A percentile compares a stretch with the other conserved stretches of the same genome.
Evolutionary conservation across 306 rosid genomes (phyloP).

Genomic region (Quercus suber): DNA sequence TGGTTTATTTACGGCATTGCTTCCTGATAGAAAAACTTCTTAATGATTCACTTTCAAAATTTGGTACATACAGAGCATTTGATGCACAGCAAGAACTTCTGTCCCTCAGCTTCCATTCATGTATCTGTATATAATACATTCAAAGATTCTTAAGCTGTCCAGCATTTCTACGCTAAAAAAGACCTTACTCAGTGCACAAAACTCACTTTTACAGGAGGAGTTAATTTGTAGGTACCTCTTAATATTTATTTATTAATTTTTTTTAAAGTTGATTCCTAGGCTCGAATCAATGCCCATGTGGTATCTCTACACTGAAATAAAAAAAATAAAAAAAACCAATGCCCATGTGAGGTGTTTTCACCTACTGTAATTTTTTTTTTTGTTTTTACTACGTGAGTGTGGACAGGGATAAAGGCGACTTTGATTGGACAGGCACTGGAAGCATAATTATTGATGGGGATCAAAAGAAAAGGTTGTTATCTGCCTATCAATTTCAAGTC

Average conservation of each 20-base stretch:
- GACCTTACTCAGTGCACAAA: too few relatives aligned
- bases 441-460: conserved; percentile 34
- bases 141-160: conserved; percentile 2
- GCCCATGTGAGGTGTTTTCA: conserved; percentile 12
- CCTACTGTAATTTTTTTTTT: conserved; percentile 22
- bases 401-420: conserved; percentile 27
- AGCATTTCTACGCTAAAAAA: not conserved
- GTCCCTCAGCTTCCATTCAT: conserved; percentile 15
- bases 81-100: not conserved
- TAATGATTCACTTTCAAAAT: not conserved
- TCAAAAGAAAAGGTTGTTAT: conserved; percentile 33
- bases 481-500: conserved; percentile 13
- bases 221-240: too few relatives aligned
- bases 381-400: conserved; percentile 4
- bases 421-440: conserved; percentile 18
- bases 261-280: too few relatives aligned
- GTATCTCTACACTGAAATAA: not conserved
- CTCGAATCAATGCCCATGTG: too few relatives aligned
- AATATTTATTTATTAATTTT: too few relatives aligned
- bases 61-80: not conserved
- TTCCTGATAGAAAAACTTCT: conserved; percentile 3
- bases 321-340: not conserved
- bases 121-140: conserved; percentile 9
- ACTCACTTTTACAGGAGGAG: too few relatives aligned
- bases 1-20: conserved; percentile 20